phyloP scores from a whole-genome alignment of 2,329 filamentous ascomycete species.

The Penicillium hordei region DNA sequence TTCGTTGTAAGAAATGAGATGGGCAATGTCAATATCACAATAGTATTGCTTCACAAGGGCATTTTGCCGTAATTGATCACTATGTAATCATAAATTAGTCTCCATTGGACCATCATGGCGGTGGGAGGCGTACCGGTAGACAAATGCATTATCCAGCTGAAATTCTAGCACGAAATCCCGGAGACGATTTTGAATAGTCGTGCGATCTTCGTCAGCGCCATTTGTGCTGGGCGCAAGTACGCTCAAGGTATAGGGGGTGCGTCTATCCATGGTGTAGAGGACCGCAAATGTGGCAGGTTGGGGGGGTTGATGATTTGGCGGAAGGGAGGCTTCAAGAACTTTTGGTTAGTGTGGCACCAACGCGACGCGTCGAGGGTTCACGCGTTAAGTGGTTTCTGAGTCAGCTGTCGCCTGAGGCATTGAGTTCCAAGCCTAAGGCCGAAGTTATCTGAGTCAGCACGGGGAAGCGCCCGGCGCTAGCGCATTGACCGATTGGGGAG shows the following conservation, averaged over 20 bases:
- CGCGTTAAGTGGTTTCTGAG: conserved; percentile 44
- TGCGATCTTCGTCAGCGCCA: conserved; percentile 66
- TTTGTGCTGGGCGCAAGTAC: conserved; percentile 70
- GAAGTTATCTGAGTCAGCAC: conserved; percentile 10
- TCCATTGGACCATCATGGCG: conserved; percentile 3
- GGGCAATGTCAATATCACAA: conserved; percentile 93
- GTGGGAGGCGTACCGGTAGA: conserved; percentile 70
- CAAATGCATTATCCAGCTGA: conserved; percentile 87
- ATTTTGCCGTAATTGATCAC: conserved; percentile 94
- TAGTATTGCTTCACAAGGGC: conserved; percentile 91
- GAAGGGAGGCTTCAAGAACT: conserved; percentile 27
- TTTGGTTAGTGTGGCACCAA: conserved; percentile 31
- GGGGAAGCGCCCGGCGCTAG: conserved; percentile 13
- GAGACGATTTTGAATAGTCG: conserved; percentile 74
- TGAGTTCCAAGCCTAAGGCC: not conserved
- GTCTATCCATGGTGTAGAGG: conserved; percentile 69
- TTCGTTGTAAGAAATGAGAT: conserved; percentile 94
- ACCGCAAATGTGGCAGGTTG: conserved; percentile 21
- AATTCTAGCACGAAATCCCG: conserved; percentile 93
- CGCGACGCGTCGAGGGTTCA: conserved; percentile 35
- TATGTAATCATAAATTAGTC: conserved; percentile 37
- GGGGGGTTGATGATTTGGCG: conserved; percentile 15
- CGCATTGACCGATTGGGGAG: conserved; percentile 31
- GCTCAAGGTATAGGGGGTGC: conserved; percentile 81
- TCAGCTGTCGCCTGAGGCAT: conserved; percentile 10